A percentile compares a stretch with the other conserved stretches of the same genome.
Conservation (phyloP, 805 yeast genomes). For the Diddensiella santjacobensis region DNA sequence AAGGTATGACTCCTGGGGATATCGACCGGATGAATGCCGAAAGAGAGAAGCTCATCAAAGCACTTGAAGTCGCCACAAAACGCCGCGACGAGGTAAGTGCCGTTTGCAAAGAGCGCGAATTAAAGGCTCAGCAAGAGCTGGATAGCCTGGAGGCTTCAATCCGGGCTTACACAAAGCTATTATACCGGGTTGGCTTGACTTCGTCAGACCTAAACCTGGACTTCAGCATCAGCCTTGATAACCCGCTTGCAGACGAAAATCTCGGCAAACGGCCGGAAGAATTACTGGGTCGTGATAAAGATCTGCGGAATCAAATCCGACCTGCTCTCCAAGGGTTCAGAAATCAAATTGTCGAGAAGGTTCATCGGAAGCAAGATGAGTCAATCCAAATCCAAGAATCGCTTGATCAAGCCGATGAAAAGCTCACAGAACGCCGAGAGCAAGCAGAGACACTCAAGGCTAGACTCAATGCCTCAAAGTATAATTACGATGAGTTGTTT, state of each 20-base stretch:
- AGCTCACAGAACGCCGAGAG: constrained; percentile 54
- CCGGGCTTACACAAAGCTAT: constrained; percentile 52
- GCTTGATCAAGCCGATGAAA: constrained; percentile 53
- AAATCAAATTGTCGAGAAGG: constrained; percentile 42
- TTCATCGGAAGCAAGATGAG: constrained; percentile 54
- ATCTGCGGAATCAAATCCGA: constrained; percentile 37
- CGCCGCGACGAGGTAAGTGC: constrained; percentile 46
- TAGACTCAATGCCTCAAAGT: constrained; percentile 48
- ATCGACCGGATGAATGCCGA: constrained; percentile 62
- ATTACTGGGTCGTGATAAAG: constrained; percentile 35
- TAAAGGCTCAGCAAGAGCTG: constrained; percentile 46
- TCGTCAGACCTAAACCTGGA: constrained; percentile 16
- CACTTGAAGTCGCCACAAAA: constrained; percentile 45
- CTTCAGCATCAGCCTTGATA: constrained; percentile 42
- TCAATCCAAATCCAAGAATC: constrained; percentile 54
- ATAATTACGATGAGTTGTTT: constrained; percentile 52
- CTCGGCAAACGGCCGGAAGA: constrained; percentile 46
- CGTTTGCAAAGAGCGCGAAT: constrained; percentile 47
- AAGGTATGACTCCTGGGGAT: constrained; percentile 58
- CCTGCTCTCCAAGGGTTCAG: constrained; percentile 43
- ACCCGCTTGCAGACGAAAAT: constrained; percentile 40
- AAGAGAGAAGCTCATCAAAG: constrained; percentile 53
- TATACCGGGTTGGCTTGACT: constrained; percentile 46
- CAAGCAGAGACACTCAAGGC: constrained; percentile 55
- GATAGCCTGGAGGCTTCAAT: constrained; percentile 51